Evolutionary conservation across 495 filamentous ascomycete genomes (phyloP).

Genomic region (Hypoxylon fragiforme): DNA sequence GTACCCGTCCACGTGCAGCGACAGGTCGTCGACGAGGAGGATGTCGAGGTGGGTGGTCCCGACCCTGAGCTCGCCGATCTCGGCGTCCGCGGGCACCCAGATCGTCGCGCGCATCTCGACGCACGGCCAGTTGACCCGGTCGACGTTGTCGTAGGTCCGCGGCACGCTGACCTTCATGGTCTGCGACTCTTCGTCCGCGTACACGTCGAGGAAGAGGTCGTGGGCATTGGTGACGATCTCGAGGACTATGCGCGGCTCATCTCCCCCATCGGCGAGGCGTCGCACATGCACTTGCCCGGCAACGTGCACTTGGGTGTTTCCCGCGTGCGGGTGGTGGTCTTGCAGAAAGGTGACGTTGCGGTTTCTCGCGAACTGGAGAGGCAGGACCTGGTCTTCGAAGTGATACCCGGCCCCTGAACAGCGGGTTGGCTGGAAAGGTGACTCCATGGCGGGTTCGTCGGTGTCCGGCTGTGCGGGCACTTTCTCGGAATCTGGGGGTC

Average conservation of each 20-base stretch:
- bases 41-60: constrained; percentile 43
- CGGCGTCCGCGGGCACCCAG: constrained; percentile 44
- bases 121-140: constrained; percentile 37
- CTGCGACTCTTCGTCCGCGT: constrained; percentile 37
- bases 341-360: constrained; percentile 37
- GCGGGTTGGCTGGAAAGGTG: constrained; percentile 22
- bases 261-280: constrained; percentile 29
- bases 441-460: constrained; percentile 9
- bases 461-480: constrained; percentile 16
- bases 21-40: constrained; percentile 45
- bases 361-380: constrained; percentile 35
- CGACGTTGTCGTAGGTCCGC: constrained; percentile 28
- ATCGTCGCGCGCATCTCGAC: constrained; percentile 44
- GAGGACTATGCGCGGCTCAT: constrained; percentile 39
- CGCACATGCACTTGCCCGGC: constrained; percentile 47
- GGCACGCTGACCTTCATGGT: constrained; percentile 40
- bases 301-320: constrained; percentile 34
- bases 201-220: constrained; percentile 32
- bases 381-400: constrained; percentile 36
- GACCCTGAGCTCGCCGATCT: constrained; percentile 35
- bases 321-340: constrained; percentile 15
- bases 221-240: constrained; percentile 46
- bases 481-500: constrained; percentile 8
- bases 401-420: constrained; percentile 38
- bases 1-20: constrained; percentile 32